Evolutionary conservation across 306 rosid species (phyloP).

Genomic region (Casuarina cunninghamiana): DNA sequence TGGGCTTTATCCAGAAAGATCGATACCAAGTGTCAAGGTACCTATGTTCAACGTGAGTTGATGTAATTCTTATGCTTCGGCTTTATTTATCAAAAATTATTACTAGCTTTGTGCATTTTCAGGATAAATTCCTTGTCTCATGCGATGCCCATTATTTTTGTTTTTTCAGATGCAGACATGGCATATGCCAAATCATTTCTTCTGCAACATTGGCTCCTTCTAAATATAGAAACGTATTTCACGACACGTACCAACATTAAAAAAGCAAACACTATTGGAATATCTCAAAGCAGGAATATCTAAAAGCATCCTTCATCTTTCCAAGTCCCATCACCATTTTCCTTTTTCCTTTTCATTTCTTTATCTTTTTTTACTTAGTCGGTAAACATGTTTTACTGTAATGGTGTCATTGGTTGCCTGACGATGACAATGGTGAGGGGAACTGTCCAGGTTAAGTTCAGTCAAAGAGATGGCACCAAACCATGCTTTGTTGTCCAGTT

Average conservation of each 20-base stretch:
- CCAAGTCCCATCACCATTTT: neutral
- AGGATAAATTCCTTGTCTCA: constrained; percentile 11
- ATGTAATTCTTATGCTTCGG: neutral
- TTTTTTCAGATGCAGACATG: neutral
- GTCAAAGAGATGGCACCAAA: constrained; percentile 7
- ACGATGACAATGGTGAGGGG: neutral
- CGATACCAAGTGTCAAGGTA: neutral
- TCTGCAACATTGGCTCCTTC: neutral
- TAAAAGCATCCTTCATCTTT: neutral
- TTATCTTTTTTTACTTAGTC: neutral
- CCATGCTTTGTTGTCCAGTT: neutral
- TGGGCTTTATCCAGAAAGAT: neutral
- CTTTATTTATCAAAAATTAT: neutral
- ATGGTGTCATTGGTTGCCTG: neutral
- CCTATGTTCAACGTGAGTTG: neutral
- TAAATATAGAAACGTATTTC: neutral
- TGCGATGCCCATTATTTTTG: neutral
- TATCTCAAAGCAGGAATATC: neutral
- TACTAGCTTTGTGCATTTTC: neutral
- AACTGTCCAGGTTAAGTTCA: neutral
- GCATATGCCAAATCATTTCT: constrained; percentile 1
- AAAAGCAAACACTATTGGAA: neutral
- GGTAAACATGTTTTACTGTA: neutral
- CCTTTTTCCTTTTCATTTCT: neutral
- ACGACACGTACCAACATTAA: neutral